Conservation (phyloP, 2,329 filamentous ascomycete genomes). For the Pseudovirgaria hyperparasitica region DNA sequence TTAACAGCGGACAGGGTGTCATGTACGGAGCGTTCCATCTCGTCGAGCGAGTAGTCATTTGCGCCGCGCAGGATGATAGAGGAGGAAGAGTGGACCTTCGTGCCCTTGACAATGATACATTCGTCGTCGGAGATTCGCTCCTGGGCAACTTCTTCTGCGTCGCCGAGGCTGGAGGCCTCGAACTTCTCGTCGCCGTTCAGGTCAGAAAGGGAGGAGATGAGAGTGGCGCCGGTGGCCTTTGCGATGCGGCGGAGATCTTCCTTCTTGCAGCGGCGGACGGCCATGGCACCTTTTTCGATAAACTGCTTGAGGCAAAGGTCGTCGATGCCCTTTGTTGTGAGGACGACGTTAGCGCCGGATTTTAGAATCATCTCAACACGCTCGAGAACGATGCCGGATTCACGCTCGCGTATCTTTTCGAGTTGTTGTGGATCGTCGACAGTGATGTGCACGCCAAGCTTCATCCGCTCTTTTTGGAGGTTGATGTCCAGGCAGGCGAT, state of each 20-base stretch:
- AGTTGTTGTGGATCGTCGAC: conserved; percentile 95
- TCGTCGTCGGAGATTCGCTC: conserved; percentile 98
- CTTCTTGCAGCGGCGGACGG: conserved; percentile 93
- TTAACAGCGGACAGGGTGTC: conserved; percentile 96
- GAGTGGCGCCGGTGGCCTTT: conserved; percentile 84
- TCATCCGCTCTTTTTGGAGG: conserved; percentile 97
- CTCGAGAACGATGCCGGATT: conserved; percentile 86
- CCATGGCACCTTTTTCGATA: conserved; percentile 90
- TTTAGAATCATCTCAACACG: conserved; percentile 96
- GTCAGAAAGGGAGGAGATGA: conserved; percentile 88
- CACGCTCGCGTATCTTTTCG: conserved; percentile 89
- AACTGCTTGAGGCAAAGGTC: conserved; percentile 91
- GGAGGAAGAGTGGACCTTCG: conserved; percentile 84
- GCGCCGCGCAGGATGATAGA: conserved; percentile 92
- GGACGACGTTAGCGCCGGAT: conserved; percentile 86
- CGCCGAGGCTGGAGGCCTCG: conserved; percentile 75
- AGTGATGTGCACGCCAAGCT: conserved; percentile 95
- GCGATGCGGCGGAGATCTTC: conserved; percentile 93
- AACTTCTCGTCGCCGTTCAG: conserved; percentile 97
- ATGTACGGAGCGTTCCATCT: conserved; percentile 98
- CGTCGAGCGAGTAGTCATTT: conserved; percentile 93
- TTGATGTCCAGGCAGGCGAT: conserved; percentile 98
- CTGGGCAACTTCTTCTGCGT: conserved; percentile 93
- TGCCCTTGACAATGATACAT: conserved; percentile 92
- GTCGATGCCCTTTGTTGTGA: conserved; percentile 98